Conservation (phyloP, 192 early-diverging fungal species). For the Entomortierella parvispora region DNA sequence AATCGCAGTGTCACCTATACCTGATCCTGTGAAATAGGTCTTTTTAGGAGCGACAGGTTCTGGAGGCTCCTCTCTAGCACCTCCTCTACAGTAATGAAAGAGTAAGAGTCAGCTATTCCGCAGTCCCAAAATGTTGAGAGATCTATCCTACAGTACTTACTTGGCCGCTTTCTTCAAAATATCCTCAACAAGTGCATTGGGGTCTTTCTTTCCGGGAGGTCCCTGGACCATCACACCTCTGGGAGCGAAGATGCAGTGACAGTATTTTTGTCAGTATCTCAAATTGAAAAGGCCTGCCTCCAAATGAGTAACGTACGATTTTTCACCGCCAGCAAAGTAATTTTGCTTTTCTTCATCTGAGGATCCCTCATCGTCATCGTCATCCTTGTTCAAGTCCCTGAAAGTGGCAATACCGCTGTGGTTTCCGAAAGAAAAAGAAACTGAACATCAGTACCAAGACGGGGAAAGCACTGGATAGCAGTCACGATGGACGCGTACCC, state of each 20-base stretch:
- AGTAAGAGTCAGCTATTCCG: neutral
- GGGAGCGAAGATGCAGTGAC: no score
- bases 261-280: no score
- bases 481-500: conserved; percentile 33
- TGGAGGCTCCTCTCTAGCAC: conserved; percentile 42
- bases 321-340: conserved; percentile 95
- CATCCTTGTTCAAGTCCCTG: conserved; percentile 51
- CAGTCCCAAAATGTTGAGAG: neutral
- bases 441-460: neutral
- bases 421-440: neutral
- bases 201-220: conserved; percentile 55
- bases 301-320: conserved; percentile 74
- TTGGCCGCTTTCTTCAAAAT: conserved; percentile 82
- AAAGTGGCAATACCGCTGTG: conserved; percentile 57
- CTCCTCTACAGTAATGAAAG: conserved; percentile 10
- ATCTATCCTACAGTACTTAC: conserved; percentile 40
- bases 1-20: conserved; percentile 11
- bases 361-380: conserved; percentile 45
- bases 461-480: neutral
- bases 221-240: conserved; percentile 62
- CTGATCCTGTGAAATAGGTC: conserved; percentile 45
- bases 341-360: conserved; percentile 70
- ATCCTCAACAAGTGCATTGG: conserved; percentile 74
- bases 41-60: conserved; percentile 25
- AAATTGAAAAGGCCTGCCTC: no score